Base-by-base conservation (phyloP, 2,329 filamentous ascomycete genomes). In the Colletotrichum sp. region DNA sequence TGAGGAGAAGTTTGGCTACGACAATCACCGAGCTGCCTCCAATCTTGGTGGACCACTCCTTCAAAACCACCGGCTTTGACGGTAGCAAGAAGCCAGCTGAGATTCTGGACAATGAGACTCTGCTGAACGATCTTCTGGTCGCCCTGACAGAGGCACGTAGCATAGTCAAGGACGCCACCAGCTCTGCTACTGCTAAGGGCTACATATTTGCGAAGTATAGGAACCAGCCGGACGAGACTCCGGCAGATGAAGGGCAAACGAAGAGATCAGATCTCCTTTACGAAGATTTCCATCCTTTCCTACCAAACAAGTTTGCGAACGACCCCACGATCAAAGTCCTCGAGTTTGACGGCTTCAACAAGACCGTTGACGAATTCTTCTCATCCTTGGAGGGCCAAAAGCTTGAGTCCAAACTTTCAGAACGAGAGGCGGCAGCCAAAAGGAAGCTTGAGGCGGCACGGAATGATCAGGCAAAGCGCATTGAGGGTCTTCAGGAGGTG, bases 371-470 rank as follows among this genome's bases (percentile, higher is more conserved):
- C 82, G 95, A 98, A 79, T 99, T 98, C 87, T 99, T 98, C 84
- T 99, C 97, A 0, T 99, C 96, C 0, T 92, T 99, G 30, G 97
- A 99, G 85, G 95, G 96, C 0, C 96, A 98, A 83, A 98, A 95
- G 82, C 89, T 99, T 1, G 94, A 98, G 83, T 98, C 95, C 2
- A 91, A 93, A 69, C 86, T 99, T 6, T 92, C 92, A 6, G 96
- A 99, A 83, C 92, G 94, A 65, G 96, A 99, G 84, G 92, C 94
- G 24, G 89, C 90, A 6, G 97, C 97, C 5, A 95, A 93, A 85
- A 92, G 92, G 81, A 98, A 98, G 83, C 89, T 99, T 5, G 95
- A 98, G 49, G 91, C 94, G n/a, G 95, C 96, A 0, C 92, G 92
- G 80, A 89, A 92, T 69, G 96, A 98, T 79, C 97, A 99, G 80